These are phyloP conservation scores for Actinidia arguta DNA, from an alignment of 179 eudicot species.

Conservation along the genomic window DNA sequence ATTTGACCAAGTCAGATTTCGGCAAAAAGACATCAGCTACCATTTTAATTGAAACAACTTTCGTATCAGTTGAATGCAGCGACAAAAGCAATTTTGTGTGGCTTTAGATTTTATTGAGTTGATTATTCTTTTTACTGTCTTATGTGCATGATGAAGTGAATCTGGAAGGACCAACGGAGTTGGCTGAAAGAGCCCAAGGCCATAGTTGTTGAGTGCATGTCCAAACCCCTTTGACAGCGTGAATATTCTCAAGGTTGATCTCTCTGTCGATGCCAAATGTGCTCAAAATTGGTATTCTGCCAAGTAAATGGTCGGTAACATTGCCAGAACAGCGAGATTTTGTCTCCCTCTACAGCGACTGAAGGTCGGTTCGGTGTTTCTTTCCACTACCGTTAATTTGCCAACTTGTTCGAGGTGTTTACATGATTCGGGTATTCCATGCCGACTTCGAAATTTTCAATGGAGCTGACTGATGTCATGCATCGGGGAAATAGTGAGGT, in stretches of 20 bases:
- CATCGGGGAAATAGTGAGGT: not conserved
- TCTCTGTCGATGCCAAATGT: conserved; percentile 90
- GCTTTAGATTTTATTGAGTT: not conserved
- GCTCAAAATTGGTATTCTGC: conserved; percentile 96
- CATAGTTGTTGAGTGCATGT: conserved; percentile 90
- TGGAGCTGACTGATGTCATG: not conserved
- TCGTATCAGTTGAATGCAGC: not conserved
- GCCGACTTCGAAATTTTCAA: not conserved
- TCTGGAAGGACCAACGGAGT: conserved; percentile 90
- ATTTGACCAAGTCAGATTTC: not conserved
- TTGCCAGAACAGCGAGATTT: not conserved
- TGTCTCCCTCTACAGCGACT: not conserved
- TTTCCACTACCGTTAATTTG: not conserved
- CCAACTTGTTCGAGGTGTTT: not conserved
- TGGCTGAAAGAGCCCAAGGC: conserved; percentile 82
- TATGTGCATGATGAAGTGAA: conserved; percentile 99
- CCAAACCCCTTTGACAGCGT: conserved; percentile 84
- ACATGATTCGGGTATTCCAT: not conserved
- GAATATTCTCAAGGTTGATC: conserved; percentile 77
- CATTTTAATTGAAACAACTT: not conserved
- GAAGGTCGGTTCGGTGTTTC: no score
- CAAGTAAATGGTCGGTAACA: conserved; percentile 48
- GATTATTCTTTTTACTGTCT: not conserved
- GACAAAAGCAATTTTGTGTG: not conserved
- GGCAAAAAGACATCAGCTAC: not conserved